A percentile compares a stretch with the other conserved stretches of the same genome.
phyloP scores from a whole-genome alignment of 306 rosid genomes.

The Cucurbita moschata region DNA sequence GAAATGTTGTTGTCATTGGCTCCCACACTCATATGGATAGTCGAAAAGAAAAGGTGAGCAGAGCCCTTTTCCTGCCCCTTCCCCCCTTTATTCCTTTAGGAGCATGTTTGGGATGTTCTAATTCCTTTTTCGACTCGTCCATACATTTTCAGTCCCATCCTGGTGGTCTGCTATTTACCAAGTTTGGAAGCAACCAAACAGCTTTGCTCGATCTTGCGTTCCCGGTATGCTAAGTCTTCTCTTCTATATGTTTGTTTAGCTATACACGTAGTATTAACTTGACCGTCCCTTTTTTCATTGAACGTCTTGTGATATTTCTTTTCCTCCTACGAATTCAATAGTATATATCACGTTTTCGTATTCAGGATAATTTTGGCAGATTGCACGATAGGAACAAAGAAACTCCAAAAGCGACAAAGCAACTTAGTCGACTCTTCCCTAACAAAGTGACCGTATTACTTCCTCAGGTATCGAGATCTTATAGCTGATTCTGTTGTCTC shows the following conservation, averaged over 20 bases:
- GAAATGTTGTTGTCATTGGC: conserved; percentile 72
- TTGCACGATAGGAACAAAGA: conserved; percentile 79
- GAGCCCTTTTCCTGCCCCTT: not conserved
- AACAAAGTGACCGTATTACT: conserved; percentile 68
- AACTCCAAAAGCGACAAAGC: conserved; percentile 68
- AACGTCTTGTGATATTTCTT: not conserved
- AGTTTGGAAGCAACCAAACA: conserved; percentile 78
- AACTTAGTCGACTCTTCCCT: conserved; percentile 68
- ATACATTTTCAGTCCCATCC: conserved; percentile 48
- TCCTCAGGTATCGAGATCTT: conserved; percentile 55
- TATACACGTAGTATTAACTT: not conserved
- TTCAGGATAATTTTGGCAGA: conserved; percentile 70
- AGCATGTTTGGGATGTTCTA: not conserved
- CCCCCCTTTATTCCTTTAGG: not conserved
- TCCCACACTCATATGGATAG: conserved; percentile 76
- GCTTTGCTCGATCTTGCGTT: conserved; percentile 95
- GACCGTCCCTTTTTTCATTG: not conserved
- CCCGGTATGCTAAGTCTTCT: conserved; percentile 43
- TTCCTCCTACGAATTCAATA: not conserved
- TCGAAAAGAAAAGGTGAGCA: conserved; percentile 73
- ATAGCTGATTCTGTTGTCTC: not conserved
- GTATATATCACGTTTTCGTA: conserved; percentile 7
- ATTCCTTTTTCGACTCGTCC: not conserved
- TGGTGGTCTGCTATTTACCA: conserved; percentile 75
- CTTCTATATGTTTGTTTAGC: not conserved